A percentile compares a stretch with the other conserved stretches of the same genome.
Evolutionary conservation across 1,284 basidiomycete species (phyloP).

Genomic region (Trichosporon inkin): DNA sequence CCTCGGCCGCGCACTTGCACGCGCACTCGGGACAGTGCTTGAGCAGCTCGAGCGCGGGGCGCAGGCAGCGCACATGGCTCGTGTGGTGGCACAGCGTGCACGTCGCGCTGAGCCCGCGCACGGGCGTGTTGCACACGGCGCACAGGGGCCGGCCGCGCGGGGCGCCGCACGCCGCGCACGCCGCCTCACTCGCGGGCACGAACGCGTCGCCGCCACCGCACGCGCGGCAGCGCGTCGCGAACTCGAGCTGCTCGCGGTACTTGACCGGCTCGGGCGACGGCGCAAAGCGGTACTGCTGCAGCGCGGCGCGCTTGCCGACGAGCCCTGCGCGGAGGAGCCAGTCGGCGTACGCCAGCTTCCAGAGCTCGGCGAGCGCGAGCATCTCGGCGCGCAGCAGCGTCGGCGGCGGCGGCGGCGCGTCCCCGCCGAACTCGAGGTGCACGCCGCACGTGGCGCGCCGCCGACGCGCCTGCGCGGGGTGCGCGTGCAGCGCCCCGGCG

Average conservation of each 20-base stretch:
- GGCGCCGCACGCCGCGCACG: slow-evolving; percentile 3
- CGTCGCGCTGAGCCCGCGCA: slow-evolving; percentile 65
- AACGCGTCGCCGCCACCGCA: slow-evolving; percentile 11
- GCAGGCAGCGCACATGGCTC: slow-evolving; percentile 60
- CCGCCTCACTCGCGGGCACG: slow-evolving; percentile 9
- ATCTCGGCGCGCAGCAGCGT: slow-evolving; percentile 31
- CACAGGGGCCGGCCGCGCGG: slow-evolving; percentile 12
- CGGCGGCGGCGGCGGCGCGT: slow-evolving; percentile 30
- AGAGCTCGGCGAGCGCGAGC: slow-evolving; percentile 32
- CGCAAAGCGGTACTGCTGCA: slow-evolving; percentile 59
- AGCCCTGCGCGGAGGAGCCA: slow-evolving; percentile 67
- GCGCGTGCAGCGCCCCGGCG: not conserved
- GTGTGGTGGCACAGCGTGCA: slow-evolving; percentile 65
- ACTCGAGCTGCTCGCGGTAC: slow-evolving; percentile 10
- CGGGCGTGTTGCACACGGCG: slow-evolving; percentile 62
- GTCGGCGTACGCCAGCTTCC: slow-evolving; percentile 63
- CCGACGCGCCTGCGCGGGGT: not conserved
- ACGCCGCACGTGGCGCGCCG: slow-evolving; percentile 26
- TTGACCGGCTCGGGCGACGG: slow-evolving; percentile 18
- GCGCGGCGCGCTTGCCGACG: slow-evolving; percentile 62
- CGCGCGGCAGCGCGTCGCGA: slow-evolving; percentile 18
- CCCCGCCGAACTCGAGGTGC: slow-evolving; percentile 27
- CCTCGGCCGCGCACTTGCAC: slow-evolving; percentile 32
- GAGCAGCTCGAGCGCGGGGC: slow-evolving; percentile 6
- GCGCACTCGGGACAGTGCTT: slow-evolving; percentile 39